phyloP scores from a whole-genome alignment of 2,329 filamentous ascomycete species.

The Hypoxylon sp. region DNA sequence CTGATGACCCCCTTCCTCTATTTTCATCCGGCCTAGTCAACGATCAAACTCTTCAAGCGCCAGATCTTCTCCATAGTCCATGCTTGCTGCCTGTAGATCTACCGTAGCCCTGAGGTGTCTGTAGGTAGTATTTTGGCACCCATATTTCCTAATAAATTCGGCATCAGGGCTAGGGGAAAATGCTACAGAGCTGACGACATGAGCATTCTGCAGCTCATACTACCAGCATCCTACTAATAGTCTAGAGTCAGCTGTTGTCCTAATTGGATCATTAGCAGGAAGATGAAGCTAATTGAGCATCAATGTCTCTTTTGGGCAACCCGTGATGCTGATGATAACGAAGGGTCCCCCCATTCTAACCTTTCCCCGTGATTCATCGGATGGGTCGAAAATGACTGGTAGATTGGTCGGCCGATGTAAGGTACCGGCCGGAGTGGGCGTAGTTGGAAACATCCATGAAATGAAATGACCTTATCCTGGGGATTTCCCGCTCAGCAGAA shows the following conservation, averaged over 20 bases:
- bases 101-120: conserved; percentile 29
- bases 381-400: conserved; percentile 49
- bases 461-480: conserved; percentile 38
- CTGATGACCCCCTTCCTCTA: conserved; percentile 9
- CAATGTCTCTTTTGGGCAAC: conserved; percentile 45
- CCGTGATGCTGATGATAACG: conserved; percentile 45
- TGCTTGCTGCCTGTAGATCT: conserved; percentile 31
- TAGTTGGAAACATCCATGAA: conserved; percentile 39
- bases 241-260: conserved; percentile 44
- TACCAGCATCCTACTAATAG: conserved; percentile 38
- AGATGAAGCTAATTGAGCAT: conserved; percentile 35
- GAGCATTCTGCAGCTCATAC: conserved; percentile 36
- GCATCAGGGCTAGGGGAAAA: conserved; percentile 28
- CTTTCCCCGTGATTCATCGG: conserved; percentile 48
- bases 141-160: conserved; percentile 23
- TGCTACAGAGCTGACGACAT: conserved; percentile 40
- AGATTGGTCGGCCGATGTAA: conserved; percentile 51
- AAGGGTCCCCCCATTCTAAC: conserved; percentile 49
- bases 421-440: conserved; percentile 51
- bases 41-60: conserved; percentile 36
- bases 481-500: conserved; percentile 33
- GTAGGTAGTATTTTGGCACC: conserved; percentile 29
- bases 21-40: conserved; percentile 19
- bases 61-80: conserved; percentile 35
- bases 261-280: conserved; percentile 40